Percentiles rank a stretch among this genome's conserved stretches.
Conservation (phyloP, 2,329 filamentous ascomycete genomes). For the Xylariaceae sp. region DNA sequence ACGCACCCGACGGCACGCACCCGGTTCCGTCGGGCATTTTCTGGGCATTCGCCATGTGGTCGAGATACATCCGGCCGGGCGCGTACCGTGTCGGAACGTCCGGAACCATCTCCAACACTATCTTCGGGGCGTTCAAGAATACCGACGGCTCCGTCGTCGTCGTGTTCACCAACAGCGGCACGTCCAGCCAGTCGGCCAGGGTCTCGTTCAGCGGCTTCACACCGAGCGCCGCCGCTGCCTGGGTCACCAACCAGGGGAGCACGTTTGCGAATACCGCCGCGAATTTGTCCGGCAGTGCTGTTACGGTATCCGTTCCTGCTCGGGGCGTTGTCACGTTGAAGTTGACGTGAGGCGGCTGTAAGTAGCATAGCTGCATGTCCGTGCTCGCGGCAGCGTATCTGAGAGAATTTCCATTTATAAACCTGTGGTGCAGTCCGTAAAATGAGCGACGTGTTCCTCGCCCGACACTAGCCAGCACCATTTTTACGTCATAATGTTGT, state of each 20-base stretch:
- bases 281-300: slow-evolving; percentile 7
- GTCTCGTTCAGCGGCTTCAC: slow-evolving; percentile 16
- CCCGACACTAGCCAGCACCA: too few species aligned
- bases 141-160: slow-evolving; percentile 22
- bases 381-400: too few species aligned
- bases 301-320: slow-evolving; percentile 19
- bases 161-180: slow-evolving; percentile 24
- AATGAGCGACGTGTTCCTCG: too few species aligned
- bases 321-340: slow-evolving; percentile 22
- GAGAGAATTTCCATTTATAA: too few species aligned
- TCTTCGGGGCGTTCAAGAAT: slow-evolving; percentile 20
- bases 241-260: slow-evolving; percentile 18
- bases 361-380: too few species aligned
- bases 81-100: slow-evolving; percentile 16
- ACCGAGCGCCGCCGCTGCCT: slow-evolving; percentile 13
- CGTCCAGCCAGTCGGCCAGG: slow-evolving; percentile 11
- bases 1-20: slow-evolving; percentile 20
- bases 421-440: too few species aligned
- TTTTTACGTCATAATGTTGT: too few species aligned
- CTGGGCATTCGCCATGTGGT: slow-evolving; percentile 22
- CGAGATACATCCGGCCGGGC: slow-evolving; percentile 18
- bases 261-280: slow-evolving; percentile 13
- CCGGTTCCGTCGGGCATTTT: slow-evolving; percentile 19
- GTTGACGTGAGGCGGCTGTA: slow-evolving; percentile 4
- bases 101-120: background rate